Evolutionary conservation across 768 basidiomycete genomes (phyloP), one percentile per base, ranked within the genome.

Genomic region (Russula vinacea): DNA sequence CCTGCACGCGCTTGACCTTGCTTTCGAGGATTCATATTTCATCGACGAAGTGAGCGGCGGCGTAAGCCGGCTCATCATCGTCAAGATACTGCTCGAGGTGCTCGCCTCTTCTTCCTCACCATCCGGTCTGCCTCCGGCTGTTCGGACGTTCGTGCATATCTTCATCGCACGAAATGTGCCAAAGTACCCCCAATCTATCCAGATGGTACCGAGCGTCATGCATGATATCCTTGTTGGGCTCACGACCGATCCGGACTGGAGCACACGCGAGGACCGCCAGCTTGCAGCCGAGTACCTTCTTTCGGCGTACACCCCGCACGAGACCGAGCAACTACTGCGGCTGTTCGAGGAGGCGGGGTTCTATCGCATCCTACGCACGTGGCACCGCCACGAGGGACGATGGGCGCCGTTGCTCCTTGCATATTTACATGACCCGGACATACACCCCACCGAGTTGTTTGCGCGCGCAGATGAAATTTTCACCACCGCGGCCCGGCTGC

Each of bases 81-180:
- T 95, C 71, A 88, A 88, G 69, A 87, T 93, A 60, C 78, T 98
- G 40, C 80, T 94, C 62, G 94, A 98, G 71, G 86, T 95, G 40
- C 68, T 88, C 7, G 65, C 65, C 32, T 60, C 63, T 51, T 53
- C 51, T 14, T 24, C 40, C 2, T 78, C 84, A 6, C 72, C 77
- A 57, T 79, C 82, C 26, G 78, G 80, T 55, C 75, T 94, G 32
- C 76, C 84, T 0, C 74, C 83, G 33, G 74, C 80, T 45, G 93
- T 92, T 72, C 76, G 78, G 62, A 94, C 91, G 3, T 91, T 99
- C 74, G 81, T 96, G 56, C 86, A 95, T 71, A 98, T 99, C 65
- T 99, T 99, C 75, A 83, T 98, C 62, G 92, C 97, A 4, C 88
- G 95, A 63, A 99, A 98, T 74, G 85, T 97, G 13, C 93, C 97